A percentile compares a stretch with the other conserved stretches of the same genome.
phyloP scores from a whole-genome alignment of 1,284 basidiomycete species.

The Peniophora sp. region DNA sequence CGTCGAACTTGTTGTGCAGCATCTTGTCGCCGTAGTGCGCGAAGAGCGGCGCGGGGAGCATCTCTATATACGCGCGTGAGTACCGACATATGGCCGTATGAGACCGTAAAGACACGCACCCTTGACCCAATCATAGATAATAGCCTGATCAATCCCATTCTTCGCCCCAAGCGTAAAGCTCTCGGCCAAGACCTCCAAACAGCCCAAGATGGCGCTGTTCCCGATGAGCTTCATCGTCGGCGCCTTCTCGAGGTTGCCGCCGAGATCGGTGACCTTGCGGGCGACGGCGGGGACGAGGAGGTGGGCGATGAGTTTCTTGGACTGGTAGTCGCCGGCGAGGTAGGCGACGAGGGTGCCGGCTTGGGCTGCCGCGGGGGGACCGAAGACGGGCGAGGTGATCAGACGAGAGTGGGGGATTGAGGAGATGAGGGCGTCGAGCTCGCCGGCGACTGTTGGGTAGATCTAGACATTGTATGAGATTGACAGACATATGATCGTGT shows the following conservation, averaged over 20 bases:
- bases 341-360: conserved; percentile 66
- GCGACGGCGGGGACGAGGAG: conserved; percentile 75
- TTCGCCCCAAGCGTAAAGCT: conserved; percentile 80
- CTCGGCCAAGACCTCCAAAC: conserved; percentile 76
- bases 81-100: conserved; percentile 13
- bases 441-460: conserved; percentile 65
- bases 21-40: conserved; percentile 61
- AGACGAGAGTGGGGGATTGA: conserved; percentile 56
- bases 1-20: conserved; percentile 68
- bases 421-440: conserved; percentile 67
- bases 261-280: conserved; percentile 66
- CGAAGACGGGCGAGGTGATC: conserved; percentile 79
- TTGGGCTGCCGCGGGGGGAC: conserved; percentile 62
- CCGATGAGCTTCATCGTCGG: conserved; percentile 77
- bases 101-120: conserved; percentile 25
- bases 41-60: conserved; percentile 53
- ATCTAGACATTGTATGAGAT: conserved; percentile 30
- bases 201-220: conserved; percentile 62
- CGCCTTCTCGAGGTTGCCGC: conserved; percentile 74
- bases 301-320: conserved; percentile 76
- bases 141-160: conserved; percentile 65
- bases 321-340: conserved; percentile 78
- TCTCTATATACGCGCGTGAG: too few species aligned
- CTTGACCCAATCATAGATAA: conserved; percentile 52
- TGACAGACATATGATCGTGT: conserved; percentile 1